A percentile compares a stretch with the other conserved stretches of the same genome.
These are phyloP conservation scores for Pistacia vera DNA, from an alignment of 345 rosid species.

Conservation along the genomic window DNA sequence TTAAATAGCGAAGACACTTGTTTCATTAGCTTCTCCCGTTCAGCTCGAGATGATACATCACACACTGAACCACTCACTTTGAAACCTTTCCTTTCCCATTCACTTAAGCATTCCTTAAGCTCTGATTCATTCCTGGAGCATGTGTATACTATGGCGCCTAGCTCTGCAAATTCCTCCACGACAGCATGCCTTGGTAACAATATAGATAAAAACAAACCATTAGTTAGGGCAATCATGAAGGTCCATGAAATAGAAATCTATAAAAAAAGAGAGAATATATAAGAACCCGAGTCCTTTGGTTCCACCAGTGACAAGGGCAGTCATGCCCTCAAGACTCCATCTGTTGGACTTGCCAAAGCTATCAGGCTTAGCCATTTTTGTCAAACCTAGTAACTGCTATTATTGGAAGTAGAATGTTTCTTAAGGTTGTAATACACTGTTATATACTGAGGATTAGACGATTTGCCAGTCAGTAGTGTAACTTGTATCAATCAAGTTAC, in stretches of 20 bases:
- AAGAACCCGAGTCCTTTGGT: constrained; percentile 34
- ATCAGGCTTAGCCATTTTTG: neutral
- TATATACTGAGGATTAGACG: too few relatives aligned
- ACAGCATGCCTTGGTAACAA: constrained; percentile 50
- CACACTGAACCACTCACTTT: constrained; percentile 40
- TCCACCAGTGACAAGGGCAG: constrained; percentile 40
- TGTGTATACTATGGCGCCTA: constrained; percentile 67
- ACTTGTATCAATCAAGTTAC: too few relatives aligned
- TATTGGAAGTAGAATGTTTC: too few relatives aligned
- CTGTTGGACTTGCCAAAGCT: neutral
- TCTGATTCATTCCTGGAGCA: constrained; percentile 56
- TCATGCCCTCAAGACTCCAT: constrained; percentile 18
- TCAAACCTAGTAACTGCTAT: neutral
- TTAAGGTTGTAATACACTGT: too few relatives aligned
- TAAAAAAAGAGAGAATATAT: neutral
- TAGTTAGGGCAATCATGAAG: too few relatives aligned
- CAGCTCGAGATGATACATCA: constrained; percentile 32
- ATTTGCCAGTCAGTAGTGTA: too few relatives aligned
- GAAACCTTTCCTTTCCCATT: constrained; percentile 38
- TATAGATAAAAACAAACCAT: too few relatives aligned
- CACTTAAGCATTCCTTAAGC: constrained; percentile 44
- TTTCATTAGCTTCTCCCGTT: constrained; percentile 34
- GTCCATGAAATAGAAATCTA: too few relatives aligned
- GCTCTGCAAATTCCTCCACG: constrained; percentile 68
- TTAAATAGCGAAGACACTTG: constrained; percentile 26